Base-by-base conservation (phyloP, 2,329 filamentous ascomycete species). In the Incumbomyces delicatus region DNA sequence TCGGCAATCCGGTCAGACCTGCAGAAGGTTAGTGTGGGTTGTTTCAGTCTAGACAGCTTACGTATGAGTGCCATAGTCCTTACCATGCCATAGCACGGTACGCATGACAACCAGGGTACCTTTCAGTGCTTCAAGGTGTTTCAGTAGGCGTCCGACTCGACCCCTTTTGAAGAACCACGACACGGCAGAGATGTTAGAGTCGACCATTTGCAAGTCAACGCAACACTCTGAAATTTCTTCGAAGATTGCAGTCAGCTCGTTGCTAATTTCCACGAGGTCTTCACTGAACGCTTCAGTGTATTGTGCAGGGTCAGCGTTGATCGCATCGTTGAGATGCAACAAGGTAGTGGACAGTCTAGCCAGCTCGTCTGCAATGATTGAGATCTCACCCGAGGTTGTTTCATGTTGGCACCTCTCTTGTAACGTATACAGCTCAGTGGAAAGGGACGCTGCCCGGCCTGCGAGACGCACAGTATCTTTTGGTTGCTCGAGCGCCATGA, bases 71-170 rank as follows among this genome's bases (percentile, higher is more conserved):
- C 53, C 53, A 46, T 57, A 58, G 33, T 51, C 46, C 41, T 52
- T 56, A 29, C 55, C 54, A 46, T 58, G 53, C 34, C 51, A 54
- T 8, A 58, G 48, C 2, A 58, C 56, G 13, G 52, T 57, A 7
- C 55, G 49, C 56, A 58, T 58, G 39, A 57, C 56, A 8, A 55
- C 40, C 16, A 58, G 44, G 6, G 56, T 56, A 17, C 50, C 53
- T 33, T 54, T 57, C 44, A 55, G 54, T 6, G 54, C 53, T 35
- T 53, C 55, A 10, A 57, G 44, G 36, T 58, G 56, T 42, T 55
- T 55, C 20, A 55, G 52, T n/a, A 58, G 47, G 32, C 51, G 51
- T 16, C 35, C 31, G 7, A 57, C 53, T 20, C 53, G 50, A 46
- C 49, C 46, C 38, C 54, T 56, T 42, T 53, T 53, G 27, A 53